Base-by-base conservation (phyloP, 2,329 filamentous ascomycete species). In the Neoscytalidium dimidiatum region DNA sequence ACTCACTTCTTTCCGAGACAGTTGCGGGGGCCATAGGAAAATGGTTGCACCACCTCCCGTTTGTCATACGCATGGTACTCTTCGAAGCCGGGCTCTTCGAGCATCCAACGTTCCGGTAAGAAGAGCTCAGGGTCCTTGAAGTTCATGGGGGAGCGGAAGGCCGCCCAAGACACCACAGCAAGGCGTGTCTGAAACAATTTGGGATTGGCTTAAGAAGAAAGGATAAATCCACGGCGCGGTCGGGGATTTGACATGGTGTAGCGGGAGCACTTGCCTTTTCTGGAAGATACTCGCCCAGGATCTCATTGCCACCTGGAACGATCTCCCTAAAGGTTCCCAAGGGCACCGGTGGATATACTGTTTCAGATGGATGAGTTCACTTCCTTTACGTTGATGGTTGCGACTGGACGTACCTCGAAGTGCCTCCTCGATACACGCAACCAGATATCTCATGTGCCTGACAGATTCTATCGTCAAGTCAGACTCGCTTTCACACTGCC, bases 21-120 rank as follows among this genome's bases (percentile, higher is more conserved):
- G 53, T 77, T 73, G 23, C 81, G 71, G 0, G 79, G 73, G 0
- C 82, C 82, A 33, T 77, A 71, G 1, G 75, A 78, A 68, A 84
- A 84, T 0, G 81, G 72, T 21, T 82, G 77, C 11, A 81, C 65
- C 21, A 71, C 79, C 5, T 69, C 71, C 41, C 71, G 74, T 31
- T 76, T 69, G 41, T 77, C 74, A n/a, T 69, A 67, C 0, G 67
- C 69, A 19, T 69, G 77, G 8, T 64, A n/a, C 64, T 52, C 43
- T 67, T 67, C 41, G 58, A 74, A 75, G n/a, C 57, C 61, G 7
- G 60, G 60, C 71, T 69, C 67, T 4, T 71, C 69, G 0, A 70
- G 71, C 2, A 79, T 64, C 79, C 80, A 83, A 28, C 80, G 72
- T 61, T 82, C 77, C 3, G 81, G 80, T 4, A 73, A 66, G 62